Percentiles rank a stretch among this genome's conserved stretches.
Evolutionary conservation across 805 yeast species (phyloP).

Genomic region (Candida takata): DNA sequence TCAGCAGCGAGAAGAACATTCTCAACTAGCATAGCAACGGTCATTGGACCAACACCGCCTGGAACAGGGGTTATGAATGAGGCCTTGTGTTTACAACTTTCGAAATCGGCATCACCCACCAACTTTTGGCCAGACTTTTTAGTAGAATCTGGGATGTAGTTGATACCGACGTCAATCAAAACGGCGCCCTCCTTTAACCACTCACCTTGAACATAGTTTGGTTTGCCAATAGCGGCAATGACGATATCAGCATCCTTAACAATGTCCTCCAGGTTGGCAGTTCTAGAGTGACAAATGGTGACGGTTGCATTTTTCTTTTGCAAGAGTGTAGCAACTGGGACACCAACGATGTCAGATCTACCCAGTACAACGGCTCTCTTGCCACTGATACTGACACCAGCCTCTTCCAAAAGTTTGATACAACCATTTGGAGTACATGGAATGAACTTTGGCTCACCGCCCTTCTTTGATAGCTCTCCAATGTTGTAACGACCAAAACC

Average conservation of each 20-base stretch:
- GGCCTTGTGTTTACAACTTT: constrained; percentile 46
- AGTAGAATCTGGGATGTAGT: constrained; percentile 58
- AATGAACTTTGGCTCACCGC: constrained; percentile 61
- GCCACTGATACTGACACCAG: constrained; percentile 52
- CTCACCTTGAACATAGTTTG: constrained; percentile 64
- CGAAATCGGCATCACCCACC: constrained; percentile 75
- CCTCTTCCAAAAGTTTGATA: constrained; percentile 52
- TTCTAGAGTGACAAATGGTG: constrained; percentile 64
- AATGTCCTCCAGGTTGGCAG: constrained; percentile 44
- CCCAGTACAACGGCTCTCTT: constrained; percentile 79
- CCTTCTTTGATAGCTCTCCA: constrained; percentile 69
- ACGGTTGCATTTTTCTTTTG: constrained; percentile 71
- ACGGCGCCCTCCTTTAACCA: constrained; percentile 66
- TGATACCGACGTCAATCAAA: constrained; percentile 80
- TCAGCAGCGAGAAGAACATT: constrained; percentile 68
- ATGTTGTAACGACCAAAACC: constrained; percentile 76
- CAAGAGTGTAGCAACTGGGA: constrained; percentile 67
- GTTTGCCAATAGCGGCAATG: constrained; percentile 68
- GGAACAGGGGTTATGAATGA: constrained; percentile 79
- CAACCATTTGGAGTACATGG: constrained; percentile 87
- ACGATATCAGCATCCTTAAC: constrained; percentile 66
- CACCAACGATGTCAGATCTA: constrained; percentile 81
- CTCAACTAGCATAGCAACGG: constrained; percentile 73
- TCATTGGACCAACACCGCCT: constrained; percentile 92
- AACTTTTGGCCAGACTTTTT: constrained; percentile 64